Conservation (phyloP, 106 monocot species). For the Dendrobium officinale region DNA sequence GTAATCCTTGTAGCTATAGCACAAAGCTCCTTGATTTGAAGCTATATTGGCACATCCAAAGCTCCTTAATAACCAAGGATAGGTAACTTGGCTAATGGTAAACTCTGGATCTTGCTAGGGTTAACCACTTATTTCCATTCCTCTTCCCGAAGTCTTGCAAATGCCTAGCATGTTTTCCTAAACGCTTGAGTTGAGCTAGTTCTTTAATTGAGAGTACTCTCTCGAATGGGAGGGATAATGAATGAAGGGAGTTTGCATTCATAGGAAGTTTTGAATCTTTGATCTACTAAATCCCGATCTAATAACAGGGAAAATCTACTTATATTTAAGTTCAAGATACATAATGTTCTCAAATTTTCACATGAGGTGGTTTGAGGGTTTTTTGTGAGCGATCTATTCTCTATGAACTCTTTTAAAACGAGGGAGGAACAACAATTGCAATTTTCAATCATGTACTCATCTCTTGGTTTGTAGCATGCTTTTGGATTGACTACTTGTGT, state of each 20-base stretch:
- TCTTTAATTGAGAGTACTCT: neutral
- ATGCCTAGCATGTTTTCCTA: neutral
- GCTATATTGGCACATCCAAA: neutral
- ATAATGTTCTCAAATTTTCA: neutral
- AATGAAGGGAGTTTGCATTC: neutral
- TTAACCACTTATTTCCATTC: neutral
- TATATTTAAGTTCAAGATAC: neutral
- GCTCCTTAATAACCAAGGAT: neutral
- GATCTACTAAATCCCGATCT: neutral
- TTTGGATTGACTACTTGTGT: conserved; percentile 29
- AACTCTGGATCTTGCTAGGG: too few relatives aligned
- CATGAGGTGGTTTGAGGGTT: neutral
- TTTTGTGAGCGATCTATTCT: neutral
- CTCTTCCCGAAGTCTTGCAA: neutral
- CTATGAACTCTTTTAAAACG: neutral
- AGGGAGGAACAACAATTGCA: neutral
- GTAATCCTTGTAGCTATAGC: neutral
- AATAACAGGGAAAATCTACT: neutral
- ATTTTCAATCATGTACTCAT: conserved; percentile 1
- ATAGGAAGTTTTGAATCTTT: neutral
- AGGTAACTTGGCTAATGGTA: neutral
- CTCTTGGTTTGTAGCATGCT: conserved; percentile 13
- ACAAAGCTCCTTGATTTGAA: neutral
- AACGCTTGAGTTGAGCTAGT: neutral
- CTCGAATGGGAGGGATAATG: neutral